A percentile compares a stretch with the other conserved stretches of the same genome.
Evolutionary conservation across 441 rosid genomes (phyloP).

Genomic region (Euphorbia celastroides): DNA sequence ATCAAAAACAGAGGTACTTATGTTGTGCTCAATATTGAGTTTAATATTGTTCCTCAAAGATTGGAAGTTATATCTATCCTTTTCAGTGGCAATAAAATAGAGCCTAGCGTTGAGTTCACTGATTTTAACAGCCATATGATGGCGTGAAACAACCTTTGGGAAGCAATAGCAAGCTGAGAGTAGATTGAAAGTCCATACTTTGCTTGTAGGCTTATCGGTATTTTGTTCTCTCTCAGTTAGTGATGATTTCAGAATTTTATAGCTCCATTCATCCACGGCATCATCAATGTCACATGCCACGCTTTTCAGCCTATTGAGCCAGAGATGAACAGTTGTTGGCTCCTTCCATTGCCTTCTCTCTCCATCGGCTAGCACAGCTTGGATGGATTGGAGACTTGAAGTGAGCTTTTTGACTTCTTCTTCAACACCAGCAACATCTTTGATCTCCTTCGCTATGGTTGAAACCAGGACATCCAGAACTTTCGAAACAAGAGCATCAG

Average conservation of each 20-base stretch:
- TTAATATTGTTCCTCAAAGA: background rate
- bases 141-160: constrained; percentile 1
- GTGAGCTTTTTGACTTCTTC: background rate
- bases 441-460: background rate
- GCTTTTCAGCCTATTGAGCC: constrained; percentile 7
- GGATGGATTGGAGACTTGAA: background rate
- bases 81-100: constrained; percentile 5
- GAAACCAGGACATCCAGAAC: background rate
- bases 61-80: background rate
- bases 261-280: constrained; percentile 10
- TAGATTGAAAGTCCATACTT: constrained; percentile 8
- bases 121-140: constrained; percentile 9
- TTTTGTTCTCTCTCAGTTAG: background rate
- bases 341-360: constrained; percentile 28
- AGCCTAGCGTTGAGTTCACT: constrained; percentile 6
- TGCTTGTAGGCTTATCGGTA: background rate
- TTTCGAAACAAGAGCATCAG: background rate
- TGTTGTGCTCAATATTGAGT: background rate
- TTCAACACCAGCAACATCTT: background rate
- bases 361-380: background rate
- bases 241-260: background rate
- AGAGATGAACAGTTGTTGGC: background rate
- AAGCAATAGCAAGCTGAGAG: constrained; percentile 8
- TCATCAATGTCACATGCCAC: constrained; percentile 5
- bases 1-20: constrained; percentile 9